These are phyloP conservation scores for Fusarium pilosicola DNA, from an alignment of 2,329 filamentous ascomycete genomes.

Conservation along the genomic window DNA sequence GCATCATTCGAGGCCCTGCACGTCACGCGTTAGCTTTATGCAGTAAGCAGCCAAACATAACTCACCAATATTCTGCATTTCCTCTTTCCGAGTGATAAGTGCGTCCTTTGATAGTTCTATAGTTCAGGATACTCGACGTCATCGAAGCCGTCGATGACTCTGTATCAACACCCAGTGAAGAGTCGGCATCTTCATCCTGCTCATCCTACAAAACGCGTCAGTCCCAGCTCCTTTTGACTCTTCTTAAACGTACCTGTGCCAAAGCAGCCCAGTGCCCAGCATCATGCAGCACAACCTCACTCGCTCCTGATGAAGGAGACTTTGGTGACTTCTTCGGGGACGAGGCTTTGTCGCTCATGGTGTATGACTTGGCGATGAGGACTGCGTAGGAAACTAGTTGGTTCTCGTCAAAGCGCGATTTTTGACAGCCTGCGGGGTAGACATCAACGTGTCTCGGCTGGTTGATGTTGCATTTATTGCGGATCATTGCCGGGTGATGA, in stretches of 20 bases:
- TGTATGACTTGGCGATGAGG: background rate
- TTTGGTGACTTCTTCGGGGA: constrained; percentile 7
- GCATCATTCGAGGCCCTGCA: constrained; percentile 1
- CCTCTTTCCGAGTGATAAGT: constrained; percentile 2
- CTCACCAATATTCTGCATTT: constrained; percentile 1
- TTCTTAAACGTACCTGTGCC: background rate
- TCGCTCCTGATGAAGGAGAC: background rate
- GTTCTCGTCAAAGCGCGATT: background rate
- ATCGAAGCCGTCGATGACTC: background rate
- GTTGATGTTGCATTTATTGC: background rate
- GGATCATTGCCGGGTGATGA: background rate
- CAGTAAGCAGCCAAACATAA: background rate
- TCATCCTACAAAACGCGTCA: background rate
- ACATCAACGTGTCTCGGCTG: background rate
- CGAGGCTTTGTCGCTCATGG: background rate
- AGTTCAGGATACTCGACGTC: background rate
- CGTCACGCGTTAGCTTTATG: background rate
- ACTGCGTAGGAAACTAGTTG: background rate
- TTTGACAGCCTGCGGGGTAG: background rate
- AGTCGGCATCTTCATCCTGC: background rate
- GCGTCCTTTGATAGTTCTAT: background rate
- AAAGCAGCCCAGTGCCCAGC: constrained; percentile 5
- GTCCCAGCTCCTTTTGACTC: background rate
- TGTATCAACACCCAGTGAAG: background rate
- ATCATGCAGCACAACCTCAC: background rate